phyloP scores from a whole-genome alignment of 495 filamentous ascomycete species.

The Venustampulla echinocandica region DNA sequence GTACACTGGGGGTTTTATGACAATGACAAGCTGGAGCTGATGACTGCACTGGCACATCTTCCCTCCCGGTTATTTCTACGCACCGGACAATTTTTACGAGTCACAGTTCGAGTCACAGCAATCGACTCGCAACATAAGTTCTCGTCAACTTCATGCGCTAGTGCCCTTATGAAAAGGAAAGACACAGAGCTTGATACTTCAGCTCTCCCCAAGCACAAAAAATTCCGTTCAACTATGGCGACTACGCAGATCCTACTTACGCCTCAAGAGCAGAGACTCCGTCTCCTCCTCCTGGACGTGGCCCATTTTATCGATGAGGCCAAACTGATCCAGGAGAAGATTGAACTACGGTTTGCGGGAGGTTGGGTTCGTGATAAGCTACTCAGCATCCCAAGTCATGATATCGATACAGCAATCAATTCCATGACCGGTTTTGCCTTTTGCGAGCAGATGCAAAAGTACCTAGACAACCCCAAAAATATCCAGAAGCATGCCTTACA shows the following conservation, averaged over 20 bases:
- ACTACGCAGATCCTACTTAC: slow-evolving; percentile 49
- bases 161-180: slow-evolving; percentile 19
- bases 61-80: too few relatives aligned
- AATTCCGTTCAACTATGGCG: slow-evolving; percentile 15
- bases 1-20: too few relatives aligned
- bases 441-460: slow-evolving; percentile 48
- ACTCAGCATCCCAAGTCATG: slow-evolving; percentile 67
- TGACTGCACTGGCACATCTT: too few relatives aligned
- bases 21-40: too few relatives aligned
- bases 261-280: slow-evolving; percentile 57
- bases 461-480: slow-evolving; percentile 40
- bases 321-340: slow-evolving; percentile 36
- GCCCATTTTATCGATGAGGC: slow-evolving; percentile 57
- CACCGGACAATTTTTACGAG: neutral
- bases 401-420: slow-evolving; percentile 94
- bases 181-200: neutral
- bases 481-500: slow-evolving; percentile 36
- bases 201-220: slow-evolving; percentile 2
- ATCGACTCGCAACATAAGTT: neutral
- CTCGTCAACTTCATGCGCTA: neutral
- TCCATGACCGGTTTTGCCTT: slow-evolving; percentile 88
- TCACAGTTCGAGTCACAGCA: slow-evolving; percentile 8
- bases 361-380: slow-evolving; percentile 99
- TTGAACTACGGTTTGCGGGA: slow-evolving; percentile 78
- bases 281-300: slow-evolving; percentile 64